Percentiles rank a stretch among this genome's conserved stretches.
phyloP scores from a whole-genome alignment of 495 filamentous ascomycete genomes.

The Durotheca rogersii region DNA sequence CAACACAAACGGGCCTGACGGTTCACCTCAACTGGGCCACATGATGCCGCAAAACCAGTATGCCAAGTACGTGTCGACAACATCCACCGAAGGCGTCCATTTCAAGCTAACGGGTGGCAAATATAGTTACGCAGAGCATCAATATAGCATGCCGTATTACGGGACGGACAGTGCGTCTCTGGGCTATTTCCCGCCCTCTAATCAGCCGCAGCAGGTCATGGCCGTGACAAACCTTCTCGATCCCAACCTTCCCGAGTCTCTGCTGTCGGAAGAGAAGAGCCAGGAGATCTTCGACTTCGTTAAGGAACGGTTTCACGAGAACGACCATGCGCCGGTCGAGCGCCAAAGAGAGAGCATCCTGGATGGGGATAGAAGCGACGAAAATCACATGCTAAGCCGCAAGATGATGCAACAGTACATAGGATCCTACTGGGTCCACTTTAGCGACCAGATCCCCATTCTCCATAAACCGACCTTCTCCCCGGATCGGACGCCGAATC shows the following conservation, averaged over 20 bases:
- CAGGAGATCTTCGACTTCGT: slow-evolving; percentile 85
- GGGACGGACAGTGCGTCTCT: slow-evolving; percentile 47
- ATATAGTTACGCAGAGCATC: slow-evolving; percentile 51
- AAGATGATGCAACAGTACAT: slow-evolving; percentile 97
- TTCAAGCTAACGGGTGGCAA: slow-evolving; percentile 26
- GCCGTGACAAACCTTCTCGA: slow-evolving; percentile 89
- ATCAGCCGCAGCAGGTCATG: slow-evolving; percentile 74
- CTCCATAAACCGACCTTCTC: slow-evolving; percentile 92
- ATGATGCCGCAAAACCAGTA: slow-evolving; percentile 49
- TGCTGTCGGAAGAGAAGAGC: slow-evolving; percentile 85
- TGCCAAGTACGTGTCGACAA: slow-evolving; percentile 44
- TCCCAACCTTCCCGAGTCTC: slow-evolving; percentile 71
- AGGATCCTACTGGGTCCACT: slow-evolving; percentile 89
- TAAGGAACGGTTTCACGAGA: slow-evolving; percentile 76
- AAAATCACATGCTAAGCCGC: slow-evolving; percentile 75
- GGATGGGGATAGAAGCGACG: slow-evolving; percentile 72
- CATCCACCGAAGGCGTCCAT: not conserved
- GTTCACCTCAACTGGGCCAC: slow-evolving; percentile 45
- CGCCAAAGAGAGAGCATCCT: slow-evolving; percentile 76
- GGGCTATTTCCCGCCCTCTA: slow-evolving; percentile 53
- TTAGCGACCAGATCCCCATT: slow-evolving; percentile 92
- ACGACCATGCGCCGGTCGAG: slow-evolving; percentile 69
- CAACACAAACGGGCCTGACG: slow-evolving; percentile 57
- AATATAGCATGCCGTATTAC: slow-evolving; percentile 51
- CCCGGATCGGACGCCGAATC: slow-evolving; percentile 77